A percentile compares a stretch with the other conserved stretches of the same genome.
These are phyloP conservation scores for Blepharisma japonicum DNA, from an alignment of 73 alveolate genomes.

Conservation along the genomic window DNA sequence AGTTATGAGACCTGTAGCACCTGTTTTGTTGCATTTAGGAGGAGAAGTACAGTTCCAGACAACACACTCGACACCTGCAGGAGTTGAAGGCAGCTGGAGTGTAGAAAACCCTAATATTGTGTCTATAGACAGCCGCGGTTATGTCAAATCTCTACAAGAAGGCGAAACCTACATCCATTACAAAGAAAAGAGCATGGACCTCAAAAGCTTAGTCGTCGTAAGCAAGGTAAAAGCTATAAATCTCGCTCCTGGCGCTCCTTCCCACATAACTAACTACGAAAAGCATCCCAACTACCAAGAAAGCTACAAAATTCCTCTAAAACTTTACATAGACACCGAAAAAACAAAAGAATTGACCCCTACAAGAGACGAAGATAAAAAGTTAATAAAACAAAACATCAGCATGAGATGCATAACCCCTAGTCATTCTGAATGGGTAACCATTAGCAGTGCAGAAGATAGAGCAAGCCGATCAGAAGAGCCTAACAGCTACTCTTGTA, in stretches of 20 bases:
- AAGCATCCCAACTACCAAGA: conserved; percentile 17
- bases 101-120: conserved; percentile 32
- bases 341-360: conserved; percentile 29
- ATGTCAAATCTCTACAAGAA: conserved; percentile 44
- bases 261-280: conserved; percentile 39
- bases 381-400: conserved; percentile 38
- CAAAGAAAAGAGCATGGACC: conserved; percentile 35
- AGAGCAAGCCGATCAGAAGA: conserved; percentile 24
- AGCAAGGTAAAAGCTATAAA: conserved; percentile 49
- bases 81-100: conserved; percentile 33
- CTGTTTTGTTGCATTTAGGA: conserved; percentile 47
- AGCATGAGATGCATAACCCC: conserved; percentile 35
- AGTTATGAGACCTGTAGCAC: conserved; percentile 46
- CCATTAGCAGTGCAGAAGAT: conserved; percentile 36
- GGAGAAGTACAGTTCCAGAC: conserved; percentile 46
- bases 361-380: conserved; percentile 27
- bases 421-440: conserved; percentile 34
- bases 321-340: conserved; percentile 4
- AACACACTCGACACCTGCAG: conserved; percentile 33
- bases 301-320: neutral
- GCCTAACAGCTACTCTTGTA: conserved; percentile 39
- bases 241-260: conserved; percentile 39
- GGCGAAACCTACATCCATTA: conserved; percentile 47
- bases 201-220: conserved; percentile 45
- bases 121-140: conserved; percentile 38